Evolutionary conservation across 805 yeast genomes (phyloP).

Genomic region (Saturnispora saitoi): DNA sequence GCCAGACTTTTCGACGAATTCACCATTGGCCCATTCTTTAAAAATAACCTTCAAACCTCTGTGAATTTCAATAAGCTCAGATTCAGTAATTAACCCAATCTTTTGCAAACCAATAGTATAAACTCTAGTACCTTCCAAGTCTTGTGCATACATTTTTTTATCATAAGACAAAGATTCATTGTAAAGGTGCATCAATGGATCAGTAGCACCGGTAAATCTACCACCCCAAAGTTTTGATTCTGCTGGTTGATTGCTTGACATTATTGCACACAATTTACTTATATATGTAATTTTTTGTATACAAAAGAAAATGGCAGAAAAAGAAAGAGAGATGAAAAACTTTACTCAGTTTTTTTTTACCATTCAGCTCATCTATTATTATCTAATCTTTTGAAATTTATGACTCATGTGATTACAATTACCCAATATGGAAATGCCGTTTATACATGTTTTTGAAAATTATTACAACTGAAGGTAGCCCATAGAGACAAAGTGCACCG

Average conservation of each 20-base stretch:
- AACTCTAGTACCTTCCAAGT: conserved; percentile 86
- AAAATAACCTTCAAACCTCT: conserved; percentile 65
- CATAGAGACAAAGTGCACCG: too few relatives aligned
- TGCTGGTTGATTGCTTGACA: conserved; percentile 37
- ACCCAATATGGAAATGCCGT: background rate
- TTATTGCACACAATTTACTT: conserved; percentile 11
- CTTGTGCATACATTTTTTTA: conserved; percentile 89
- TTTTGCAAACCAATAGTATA: conserved; percentile 83
- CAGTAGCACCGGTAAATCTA: conserved; percentile 93
- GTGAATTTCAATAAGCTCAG: conserved; percentile 77
- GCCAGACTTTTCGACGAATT: conserved; percentile 69
- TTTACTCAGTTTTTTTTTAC: too few relatives aligned
- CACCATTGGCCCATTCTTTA: conserved; percentile 70
- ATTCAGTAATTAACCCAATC: conserved; percentile 60
- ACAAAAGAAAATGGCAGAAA: background rate
- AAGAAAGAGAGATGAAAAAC: background rate
- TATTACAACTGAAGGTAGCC: too few relatives aligned
- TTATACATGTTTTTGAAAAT: too few relatives aligned
- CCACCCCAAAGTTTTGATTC: conserved; percentile 95
- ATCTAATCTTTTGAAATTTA: too few relatives aligned
- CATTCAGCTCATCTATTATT: too few relatives aligned
- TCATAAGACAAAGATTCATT: conserved; percentile 97
- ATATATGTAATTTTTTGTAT: background rate
- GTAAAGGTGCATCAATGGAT: conserved; percentile 94
- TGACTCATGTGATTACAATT: background rate